Conservation (phyloP, 2,329 filamentous ascomycete species). For the Escovopsis weberi region DNA sequence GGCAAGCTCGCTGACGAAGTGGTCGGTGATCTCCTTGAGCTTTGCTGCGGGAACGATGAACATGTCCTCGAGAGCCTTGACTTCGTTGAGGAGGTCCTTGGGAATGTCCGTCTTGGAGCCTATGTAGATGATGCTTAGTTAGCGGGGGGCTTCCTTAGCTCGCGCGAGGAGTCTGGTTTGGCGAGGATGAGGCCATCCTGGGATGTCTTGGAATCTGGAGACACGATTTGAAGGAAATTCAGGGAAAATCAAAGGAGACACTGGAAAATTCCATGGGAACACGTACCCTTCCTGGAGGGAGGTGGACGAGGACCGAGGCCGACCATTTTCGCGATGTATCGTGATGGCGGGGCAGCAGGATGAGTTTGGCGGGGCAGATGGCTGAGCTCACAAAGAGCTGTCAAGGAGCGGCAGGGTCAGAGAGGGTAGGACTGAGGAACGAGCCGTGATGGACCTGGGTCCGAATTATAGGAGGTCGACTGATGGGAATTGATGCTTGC, state of each 20-base stretch:
- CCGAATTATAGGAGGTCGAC: background rate
- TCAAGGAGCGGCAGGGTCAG: too few species aligned
- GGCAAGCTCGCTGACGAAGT: conserved; percentile 76
- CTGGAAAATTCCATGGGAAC: background rate
- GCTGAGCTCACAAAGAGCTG: conserved; percentile 11
- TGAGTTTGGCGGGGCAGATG: conserved; percentile 24
- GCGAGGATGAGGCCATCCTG: too few species aligned
- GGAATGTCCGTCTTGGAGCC: conserved; percentile 87
- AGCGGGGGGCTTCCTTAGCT: conserved; percentile 5
- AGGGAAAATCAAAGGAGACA: background rate
- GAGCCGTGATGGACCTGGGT: background rate
- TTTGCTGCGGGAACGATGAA: conserved; percentile 68
- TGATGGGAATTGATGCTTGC: conserved; percentile 1
- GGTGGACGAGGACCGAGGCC: conserved; percentile 35
- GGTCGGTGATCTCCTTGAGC: conserved; percentile 79
- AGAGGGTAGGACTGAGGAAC: background rate
- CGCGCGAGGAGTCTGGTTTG: background rate
- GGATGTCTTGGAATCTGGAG: background rate
- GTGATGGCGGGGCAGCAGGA: conserved; percentile 6
- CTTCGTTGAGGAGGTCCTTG: conserved; percentile 65
- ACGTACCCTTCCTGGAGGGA: conserved; percentile 52
- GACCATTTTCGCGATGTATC: conserved; percentile 27
- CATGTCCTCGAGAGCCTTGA: conserved; percentile 67
- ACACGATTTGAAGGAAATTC: background rate
- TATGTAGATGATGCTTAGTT: conserved; percentile 20